Evolutionary conservation across 2,329 filamentous ascomycete genomes (phyloP), one percentile per base, ranked within the genome.

Genomic region (Aaosphaeria arxii): DNA sequence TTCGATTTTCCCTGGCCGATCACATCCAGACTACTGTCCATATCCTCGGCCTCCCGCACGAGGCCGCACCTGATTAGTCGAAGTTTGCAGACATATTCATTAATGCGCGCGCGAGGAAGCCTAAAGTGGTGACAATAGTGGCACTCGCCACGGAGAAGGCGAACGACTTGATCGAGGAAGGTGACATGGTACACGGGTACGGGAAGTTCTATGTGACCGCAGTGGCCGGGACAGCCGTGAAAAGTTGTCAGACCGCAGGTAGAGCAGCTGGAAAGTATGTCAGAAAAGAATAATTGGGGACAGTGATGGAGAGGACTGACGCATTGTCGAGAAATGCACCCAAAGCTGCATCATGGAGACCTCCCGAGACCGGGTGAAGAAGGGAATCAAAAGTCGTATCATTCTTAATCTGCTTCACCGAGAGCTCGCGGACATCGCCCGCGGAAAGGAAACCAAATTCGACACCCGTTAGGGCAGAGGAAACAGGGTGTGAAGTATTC

Each of bases 101-200:
- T 89, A 53, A 95, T 77, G 52, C 89, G 82, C 45, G 85, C 81
- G 43, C 85, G 82, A n/a, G 86, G 79, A 67, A 96, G 80, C 65
- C 88, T 89, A 57, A 99, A 85, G 48, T 86, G 84, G 65, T 91
- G 87, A 73, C 95, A 99, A 74, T 96, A 96, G 50, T 87, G 81
- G 69, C 94, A 99, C 71, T 92, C 88, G 46, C 89, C 87, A 59
- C 91, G 85, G 17, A 99, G 79, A 41, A 99, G 78, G 40, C 89
- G 86, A 54, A 95, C 82, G 45, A 91, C 82, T 69, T 96, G 91
- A 66, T 96, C 91, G 78, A 99, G 87, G 65, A 96, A 97, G 2
- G 91, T 88, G n/a, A 92, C 89, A 71, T 99, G 92, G 69, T 97
- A 99, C 45, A 96, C 89, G 42, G 89, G 89, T 9, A 91, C 87